phyloP scores from a whole-genome alignment of 257 asterid species.

The Gentiana macrophylla region DNA sequence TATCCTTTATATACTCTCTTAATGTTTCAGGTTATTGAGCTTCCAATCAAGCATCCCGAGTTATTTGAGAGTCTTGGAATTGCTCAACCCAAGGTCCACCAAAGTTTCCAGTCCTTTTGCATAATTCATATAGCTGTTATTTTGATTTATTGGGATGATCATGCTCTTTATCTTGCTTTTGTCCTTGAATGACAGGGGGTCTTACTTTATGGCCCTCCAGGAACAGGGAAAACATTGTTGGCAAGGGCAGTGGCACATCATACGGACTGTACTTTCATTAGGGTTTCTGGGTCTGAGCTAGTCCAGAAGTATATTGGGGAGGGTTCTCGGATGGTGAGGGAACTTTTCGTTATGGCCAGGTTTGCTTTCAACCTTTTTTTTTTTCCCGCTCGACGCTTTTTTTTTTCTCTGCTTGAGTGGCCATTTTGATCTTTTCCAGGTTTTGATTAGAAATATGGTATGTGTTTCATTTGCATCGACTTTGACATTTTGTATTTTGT shows the following conservation, averaged over 20 bases:
- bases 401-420: not conserved
- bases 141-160: not conserved
- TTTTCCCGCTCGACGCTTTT: not conserved
- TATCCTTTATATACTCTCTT: not conserved
- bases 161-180: not conserved
- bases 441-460: not conserved
- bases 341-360: constrained; percentile 96
- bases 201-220: constrained; percentile 65
- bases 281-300: constrained; percentile 61
- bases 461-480: not conserved
- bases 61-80: constrained; percentile 66
- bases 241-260: constrained; percentile 74
- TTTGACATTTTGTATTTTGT: no score
- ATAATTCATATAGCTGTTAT: not conserved
- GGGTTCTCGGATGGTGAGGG: constrained; percentile 92
- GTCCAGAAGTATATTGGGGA: constrained; percentile 71
- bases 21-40: constrained; percentile 48
- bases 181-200: constrained; percentile 34
- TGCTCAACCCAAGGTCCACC: constrained; percentile 70
- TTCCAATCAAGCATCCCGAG: constrained; percentile 67
- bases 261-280: constrained; percentile 60
- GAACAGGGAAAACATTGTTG: constrained; percentile 60
- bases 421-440: not conserved
- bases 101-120: not conserved
- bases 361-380: constrained; percentile 1